Evolutionary conservation across 2,329 filamentous ascomycete species (phyloP), one percentile per base, ranked within the genome.

Genomic region (Penicillium hordei): DNA sequence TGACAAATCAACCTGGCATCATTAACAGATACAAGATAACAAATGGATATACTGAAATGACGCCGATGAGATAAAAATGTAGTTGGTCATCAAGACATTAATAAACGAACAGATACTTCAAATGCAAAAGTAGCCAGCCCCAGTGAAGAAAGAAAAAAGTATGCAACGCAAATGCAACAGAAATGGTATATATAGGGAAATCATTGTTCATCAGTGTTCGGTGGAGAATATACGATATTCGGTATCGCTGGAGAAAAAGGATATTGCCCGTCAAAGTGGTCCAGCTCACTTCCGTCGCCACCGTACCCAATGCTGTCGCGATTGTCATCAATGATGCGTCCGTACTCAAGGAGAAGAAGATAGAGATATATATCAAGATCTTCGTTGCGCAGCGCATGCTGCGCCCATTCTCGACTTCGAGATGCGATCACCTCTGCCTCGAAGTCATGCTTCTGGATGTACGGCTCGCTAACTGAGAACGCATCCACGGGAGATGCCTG

Each of bases 251-350:
- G 38, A 36, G 60, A 40, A 25, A 63, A 63, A 17, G 60, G 60
- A 38, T 63, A 36, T 34, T 59, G 19, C 5, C 42, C 38, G 23
- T 65, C 62, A 34, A 65, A 65, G 5, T 50, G 31, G 19, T 58
- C 61, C 12, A 65, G 55, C 42, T 65, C 62, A 27, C 61, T 63
- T 58, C 62, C 62, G 51, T 75, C 71, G 5, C 71, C 71, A 23
- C 75, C 72, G 64, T 83, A 88, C 12, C 86, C 86, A 66, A 88
- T 86, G 0, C 70, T 76, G 54, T 84, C 81, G 52, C 86, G 79
- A 62, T 86, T 79, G 60, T 88, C 85, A 59, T 88, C 86, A 61
- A 86, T 81, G n/a, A 88, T 81, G 17, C 86, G 79, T 25, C 79
- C 86, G 59, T 88, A 88, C 66, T 86, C 86, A 46, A 69, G 58